A percentile compares a stretch with the other conserved stretches of the same genome.
Evolutionary conservation across 331 rosid species (phyloP).

Genomic region (Stylosanthes scabra): DNA sequence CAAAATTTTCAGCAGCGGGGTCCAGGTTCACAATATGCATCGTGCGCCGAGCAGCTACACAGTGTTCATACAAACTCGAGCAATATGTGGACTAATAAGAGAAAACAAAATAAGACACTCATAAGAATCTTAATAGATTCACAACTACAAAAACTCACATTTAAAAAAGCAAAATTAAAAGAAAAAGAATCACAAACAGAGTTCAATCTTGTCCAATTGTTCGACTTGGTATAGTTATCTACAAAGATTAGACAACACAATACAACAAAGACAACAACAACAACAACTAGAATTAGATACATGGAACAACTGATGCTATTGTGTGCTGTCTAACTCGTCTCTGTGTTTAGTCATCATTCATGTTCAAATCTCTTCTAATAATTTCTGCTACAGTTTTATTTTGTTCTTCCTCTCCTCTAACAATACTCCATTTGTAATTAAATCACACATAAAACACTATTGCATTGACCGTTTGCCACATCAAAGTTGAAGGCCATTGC

Average conservation of each 20-base stretch:
- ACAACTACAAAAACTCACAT: neutral
- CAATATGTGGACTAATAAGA: slow-evolving; percentile 67
- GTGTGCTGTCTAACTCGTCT: too few species aligned
- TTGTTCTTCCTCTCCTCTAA: too few species aligned
- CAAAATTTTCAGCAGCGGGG: slow-evolving; percentile 97
- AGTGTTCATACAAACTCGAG: slow-evolving; percentile 73
- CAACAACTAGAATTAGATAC: neutral
- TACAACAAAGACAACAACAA: neutral
- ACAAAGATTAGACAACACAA: neutral
- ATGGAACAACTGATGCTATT: too few species aligned
- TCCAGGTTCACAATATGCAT: slow-evolving; percentile 84
- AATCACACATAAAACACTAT: too few species aligned
- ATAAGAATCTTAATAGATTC: slow-evolving; percentile 16
- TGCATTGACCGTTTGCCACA: too few species aligned
- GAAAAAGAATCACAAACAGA: neutral
- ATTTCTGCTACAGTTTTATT: too few species aligned
- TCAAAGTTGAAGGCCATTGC: too few species aligned
- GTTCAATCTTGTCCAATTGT: neutral
- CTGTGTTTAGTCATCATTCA: too few species aligned
- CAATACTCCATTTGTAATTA: too few species aligned
- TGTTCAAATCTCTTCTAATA: too few species aligned
- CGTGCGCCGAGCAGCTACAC: slow-evolving; percentile 61
- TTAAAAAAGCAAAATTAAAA: neutral
- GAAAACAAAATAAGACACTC: neutral
- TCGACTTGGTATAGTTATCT: too few species aligned